phyloP scores from a whole-genome alignment of 768 basidiomycete genomes.

The Lactifluus pinguis region DNA sequence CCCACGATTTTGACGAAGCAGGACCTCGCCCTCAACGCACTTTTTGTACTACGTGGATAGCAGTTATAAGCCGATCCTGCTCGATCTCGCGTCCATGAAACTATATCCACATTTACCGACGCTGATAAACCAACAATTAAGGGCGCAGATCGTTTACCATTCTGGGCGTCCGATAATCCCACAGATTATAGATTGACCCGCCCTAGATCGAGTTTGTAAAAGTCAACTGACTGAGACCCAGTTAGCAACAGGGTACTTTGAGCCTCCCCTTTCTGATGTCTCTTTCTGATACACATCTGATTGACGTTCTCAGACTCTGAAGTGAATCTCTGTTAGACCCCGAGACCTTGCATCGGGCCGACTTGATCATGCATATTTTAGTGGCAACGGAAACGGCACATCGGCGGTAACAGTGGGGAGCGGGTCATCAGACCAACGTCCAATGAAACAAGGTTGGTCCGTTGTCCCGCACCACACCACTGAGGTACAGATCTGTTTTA shows the following conservation, averaged over 20 bases:
- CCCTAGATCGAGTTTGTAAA: background rate
- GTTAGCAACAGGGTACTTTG: background rate
- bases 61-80: no score
- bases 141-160: constrained; percentile 4
- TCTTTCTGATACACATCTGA: no score
- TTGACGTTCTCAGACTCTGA: background rate
- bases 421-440: background rate
- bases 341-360: background rate
- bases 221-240: background rate
- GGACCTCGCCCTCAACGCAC: no score
- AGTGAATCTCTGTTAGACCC: no score
- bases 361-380: background rate
- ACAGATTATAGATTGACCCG: background rate
- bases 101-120: no score
- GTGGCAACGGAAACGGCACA: background rate
- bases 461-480: background rate
- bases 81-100: no score
- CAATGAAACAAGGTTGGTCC: background rate
- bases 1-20: background rate
- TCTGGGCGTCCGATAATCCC: background rate
- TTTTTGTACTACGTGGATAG: no score
- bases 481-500: background rate
- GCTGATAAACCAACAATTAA: background rate
- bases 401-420: background rate
- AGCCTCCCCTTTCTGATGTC: background rate